These are phyloP conservation scores for Gossypium herbaceum DNA, from an alignment of 345 rosid genomes.

Conservation along the genomic window DNA sequence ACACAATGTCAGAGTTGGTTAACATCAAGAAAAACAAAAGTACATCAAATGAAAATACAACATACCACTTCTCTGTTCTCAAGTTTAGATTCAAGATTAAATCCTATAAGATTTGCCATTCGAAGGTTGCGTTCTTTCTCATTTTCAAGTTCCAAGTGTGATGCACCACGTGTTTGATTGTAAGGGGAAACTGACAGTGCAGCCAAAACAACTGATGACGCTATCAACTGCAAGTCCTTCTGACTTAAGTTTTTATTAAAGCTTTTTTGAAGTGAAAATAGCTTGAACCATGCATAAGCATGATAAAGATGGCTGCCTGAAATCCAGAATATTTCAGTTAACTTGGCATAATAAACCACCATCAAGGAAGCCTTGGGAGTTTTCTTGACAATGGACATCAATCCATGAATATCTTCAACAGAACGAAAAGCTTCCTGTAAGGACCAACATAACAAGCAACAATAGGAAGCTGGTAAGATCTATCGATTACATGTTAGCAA, in stretches of 20 bases:
- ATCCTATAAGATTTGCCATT: slow-evolving; percentile 94
- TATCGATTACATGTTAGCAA: neutral
- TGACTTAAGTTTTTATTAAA: slow-evolving; percentile 95
- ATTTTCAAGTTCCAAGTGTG: slow-evolving; percentile 84
- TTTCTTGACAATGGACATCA: slow-evolving; percentile 96
- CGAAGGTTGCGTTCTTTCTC: slow-evolving; percentile 89
- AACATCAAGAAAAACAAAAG: neutral
- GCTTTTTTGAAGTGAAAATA: slow-evolving; percentile 87
- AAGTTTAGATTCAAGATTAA: slow-evolving; percentile 74
- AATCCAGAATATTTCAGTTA: slow-evolving; percentile 90
- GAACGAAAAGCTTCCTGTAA: slow-evolving; percentile 97
- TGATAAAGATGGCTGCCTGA: slow-evolving; percentile 91
- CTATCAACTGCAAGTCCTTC: slow-evolving; percentile 87
- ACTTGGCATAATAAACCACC: slow-evolving; percentile 94
- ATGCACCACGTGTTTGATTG: slow-evolving; percentile 58
- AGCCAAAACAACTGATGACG: slow-evolving; percentile 95
- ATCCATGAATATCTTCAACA: slow-evolving; percentile 86
- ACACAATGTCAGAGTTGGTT: slow-evolving; percentile 1
- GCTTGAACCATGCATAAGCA: slow-evolving; percentile 98
- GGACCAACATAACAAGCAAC: neutral
- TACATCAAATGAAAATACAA: slow-evolving; percentile 9
- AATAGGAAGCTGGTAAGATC: neutral
- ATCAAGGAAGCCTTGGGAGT: slow-evolving; percentile 88
- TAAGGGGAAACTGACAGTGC: slow-evolving; percentile 78
- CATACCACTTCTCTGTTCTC: slow-evolving; percentile 87